Evolutionary conservation across 1,284 basidiomycete species (phyloP).

Genomic region (Rhodotorula mucilaginosa): DNA sequence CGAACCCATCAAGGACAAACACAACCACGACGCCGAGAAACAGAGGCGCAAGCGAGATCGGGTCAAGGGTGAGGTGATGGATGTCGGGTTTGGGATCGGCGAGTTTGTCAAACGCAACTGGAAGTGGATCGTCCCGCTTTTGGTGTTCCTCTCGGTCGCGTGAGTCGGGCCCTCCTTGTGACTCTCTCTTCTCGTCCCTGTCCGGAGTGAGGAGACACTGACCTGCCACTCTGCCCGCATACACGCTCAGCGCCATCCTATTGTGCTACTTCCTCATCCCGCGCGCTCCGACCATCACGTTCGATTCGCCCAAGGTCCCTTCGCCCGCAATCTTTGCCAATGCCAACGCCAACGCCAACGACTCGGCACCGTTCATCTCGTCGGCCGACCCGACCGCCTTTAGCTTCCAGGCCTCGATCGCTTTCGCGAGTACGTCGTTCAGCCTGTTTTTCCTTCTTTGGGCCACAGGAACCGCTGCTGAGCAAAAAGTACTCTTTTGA

Average conservation of each 20-base stretch:
- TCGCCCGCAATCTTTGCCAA: constrained; percentile 5
- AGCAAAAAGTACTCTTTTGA: too few species aligned
- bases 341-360: constrained; percentile 17
- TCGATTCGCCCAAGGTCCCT: constrained; percentile 21
- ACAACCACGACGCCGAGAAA: constrained; percentile 10
- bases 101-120: constrained; percentile 10
- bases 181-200: too few species aligned
- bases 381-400: constrained; percentile 21
- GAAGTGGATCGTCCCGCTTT: constrained; percentile 16
- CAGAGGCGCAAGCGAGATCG: constrained; percentile 4
- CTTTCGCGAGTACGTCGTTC: constrained; percentile 12
- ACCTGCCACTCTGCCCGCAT: not conserved
- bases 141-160: constrained; percentile 18
- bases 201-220: not conserved
- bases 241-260: constrained; percentile 11
- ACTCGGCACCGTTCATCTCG: constrained; percentile 20
- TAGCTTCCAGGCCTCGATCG: constrained; percentile 15
- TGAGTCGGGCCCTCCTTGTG: not conserved
- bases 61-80: not conserved
- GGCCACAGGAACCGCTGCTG: too few species aligned
- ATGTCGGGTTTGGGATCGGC: not conserved
- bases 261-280: constrained; percentile 29
- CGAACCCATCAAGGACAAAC: constrained; percentile 24
- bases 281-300: constrained; percentile 23
- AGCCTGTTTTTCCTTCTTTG: too few species aligned